A percentile compares a stretch with the other conserved stretches of the same genome.
These are phyloP conservation scores for Hygrocybe punicea DNA, from an alignment of 768 basidiomycete genomes.

Conservation along the genomic window DNA sequence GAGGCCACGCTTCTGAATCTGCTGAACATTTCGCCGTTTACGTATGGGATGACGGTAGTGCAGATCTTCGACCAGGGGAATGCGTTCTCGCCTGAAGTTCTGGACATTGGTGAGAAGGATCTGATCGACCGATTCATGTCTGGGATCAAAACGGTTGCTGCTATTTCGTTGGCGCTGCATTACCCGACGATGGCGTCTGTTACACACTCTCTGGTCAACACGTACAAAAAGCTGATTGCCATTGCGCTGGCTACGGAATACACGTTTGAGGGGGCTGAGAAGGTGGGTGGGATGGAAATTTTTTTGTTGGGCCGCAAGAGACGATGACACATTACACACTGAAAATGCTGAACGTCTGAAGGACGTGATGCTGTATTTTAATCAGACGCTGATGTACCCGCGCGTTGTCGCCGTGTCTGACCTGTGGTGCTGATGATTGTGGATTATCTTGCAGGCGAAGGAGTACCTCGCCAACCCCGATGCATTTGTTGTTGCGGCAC, in stretches of 20 bases:
- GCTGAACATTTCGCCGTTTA: slow-evolving; percentile 99
- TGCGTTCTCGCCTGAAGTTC: slow-evolving; percentile 81
- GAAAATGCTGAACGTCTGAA: slow-evolving; percentile 74
- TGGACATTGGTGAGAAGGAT: slow-evolving; percentile 90
- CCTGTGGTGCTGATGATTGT: slow-evolving; percentile 12
- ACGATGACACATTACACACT: slow-evolving; percentile 55
- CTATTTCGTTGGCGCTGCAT: slow-evolving; percentile 91
- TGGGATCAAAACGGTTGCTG: slow-evolving; percentile 93
- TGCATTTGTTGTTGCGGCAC: slow-evolving; percentile 85
- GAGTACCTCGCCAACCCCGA: slow-evolving; percentile 97
- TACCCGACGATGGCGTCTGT: slow-evolving; percentile 97
- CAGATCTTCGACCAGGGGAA: slow-evolving; percentile 97
- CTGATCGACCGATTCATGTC: slow-evolving; percentile 89
- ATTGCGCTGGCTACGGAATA: slow-evolving; percentile 88
- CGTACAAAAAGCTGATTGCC: slow-evolving; percentile 97
- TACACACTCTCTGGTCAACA: slow-evolving; percentile 92
- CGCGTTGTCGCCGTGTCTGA: not conserved
- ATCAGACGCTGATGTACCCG: slow-evolving; percentile 27
- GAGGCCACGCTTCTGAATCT: slow-evolving; percentile 99
- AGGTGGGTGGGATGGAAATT: slow-evolving; percentile 52
- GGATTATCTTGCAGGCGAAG: slow-evolving; percentile 61
- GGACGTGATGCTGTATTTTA: slow-evolving; percentile 40
- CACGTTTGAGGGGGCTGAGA: slow-evolving; percentile 89
- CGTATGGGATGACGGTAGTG: slow-evolving; percentile 97
- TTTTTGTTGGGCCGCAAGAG: slow-evolving; percentile 26